Evolutionary conservation across 345 rosid species (phyloP), one percentile per base, ranked within the genome.

Genomic region (Lepidium aucheri): DNA sequence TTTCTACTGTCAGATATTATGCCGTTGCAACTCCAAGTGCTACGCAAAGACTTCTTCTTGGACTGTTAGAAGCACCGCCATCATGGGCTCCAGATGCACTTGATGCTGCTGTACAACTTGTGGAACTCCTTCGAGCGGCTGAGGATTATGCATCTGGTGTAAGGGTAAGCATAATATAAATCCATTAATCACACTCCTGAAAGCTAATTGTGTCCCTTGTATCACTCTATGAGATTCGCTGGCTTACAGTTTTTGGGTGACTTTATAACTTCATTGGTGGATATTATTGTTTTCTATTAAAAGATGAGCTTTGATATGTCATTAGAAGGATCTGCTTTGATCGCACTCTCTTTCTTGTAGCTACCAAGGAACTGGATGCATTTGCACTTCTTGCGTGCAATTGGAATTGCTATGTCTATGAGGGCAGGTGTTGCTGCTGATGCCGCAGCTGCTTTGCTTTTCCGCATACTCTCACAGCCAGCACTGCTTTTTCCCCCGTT

Each of bases 81-180:
- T 93, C 98, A 4, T 93, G 98, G 98, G 98, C 98, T 44, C 97
- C 98, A 3, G 98, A 93, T 82, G 98, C 98, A 51, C 97, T 93
- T 58, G 98, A 93, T 86, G 98, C 98, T 66, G 97, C 98, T 54
- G 98, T 93, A 33, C 98, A 93, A 80, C 98, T 93, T 61, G 97
- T 93, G 75, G 98, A 93, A 78, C 96, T 93, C 52, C 98, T 93
- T 46, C 91, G 96, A 53, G 98, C 96, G 26, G 96, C 98, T 14
- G 98, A 93, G 72, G 98, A 93, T 70, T 90, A 93, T 73, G 94
- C 96, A 69, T 82, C 93, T 68, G 97, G 98, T 58, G 84, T 93
- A 71, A 82, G 94, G 83, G 98, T 93, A 81, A 77, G 95, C 68
- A 12, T 13, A 9, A 34, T 26, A 39, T 58, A 43, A 45, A 54